Percentiles rank a stretch among this genome's conserved stretches.
Evolutionary conservation across 139 green algal genomes (phyloP).

Genomic region (Chlamydomonas sp.): DNA sequence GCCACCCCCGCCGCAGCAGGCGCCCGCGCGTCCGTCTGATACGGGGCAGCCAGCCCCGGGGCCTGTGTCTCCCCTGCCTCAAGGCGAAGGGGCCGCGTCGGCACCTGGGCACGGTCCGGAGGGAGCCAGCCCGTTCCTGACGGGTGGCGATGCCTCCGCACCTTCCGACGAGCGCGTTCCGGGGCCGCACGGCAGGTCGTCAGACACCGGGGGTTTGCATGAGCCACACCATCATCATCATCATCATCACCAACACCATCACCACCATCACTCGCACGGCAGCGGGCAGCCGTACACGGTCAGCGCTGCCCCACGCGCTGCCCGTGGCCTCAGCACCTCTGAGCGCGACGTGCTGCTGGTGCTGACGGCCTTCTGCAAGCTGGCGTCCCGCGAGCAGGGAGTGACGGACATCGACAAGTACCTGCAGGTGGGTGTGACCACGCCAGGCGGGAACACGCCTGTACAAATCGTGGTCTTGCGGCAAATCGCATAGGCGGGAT

Average conservation of each 20-base stretch:
- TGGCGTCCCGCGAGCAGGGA: conserved; percentile 67
- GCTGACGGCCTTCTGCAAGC: conserved; percentile 90
- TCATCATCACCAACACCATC: conserved; percentile 2
- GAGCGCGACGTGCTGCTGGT: conserved; percentile 86
- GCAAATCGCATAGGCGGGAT: background rate
- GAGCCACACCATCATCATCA: background rate
- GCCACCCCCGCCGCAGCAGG: background rate
- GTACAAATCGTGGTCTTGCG: no score
- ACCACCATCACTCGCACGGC: background rate
- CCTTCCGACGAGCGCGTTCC: background rate
- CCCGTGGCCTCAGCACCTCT: conserved; percentile 6
- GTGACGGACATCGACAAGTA: conserved; percentile 71
- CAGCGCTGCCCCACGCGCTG: background rate
- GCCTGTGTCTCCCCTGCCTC: no score
- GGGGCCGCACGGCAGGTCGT: no score
- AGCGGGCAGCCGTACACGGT: no score
- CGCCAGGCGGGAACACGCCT: background rate
- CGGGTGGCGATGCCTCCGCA: background rate
- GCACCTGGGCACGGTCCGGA: no score
- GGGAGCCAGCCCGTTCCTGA: background rate
- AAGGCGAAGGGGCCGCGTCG: no score
- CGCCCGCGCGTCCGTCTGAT: no score
- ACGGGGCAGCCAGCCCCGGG: no score
- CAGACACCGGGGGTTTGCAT: no score
- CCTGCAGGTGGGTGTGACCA: conserved; percentile 52